Conservation (phyloP, 140 eudicot genomes). For the Anethum foeniculum region DNA sequence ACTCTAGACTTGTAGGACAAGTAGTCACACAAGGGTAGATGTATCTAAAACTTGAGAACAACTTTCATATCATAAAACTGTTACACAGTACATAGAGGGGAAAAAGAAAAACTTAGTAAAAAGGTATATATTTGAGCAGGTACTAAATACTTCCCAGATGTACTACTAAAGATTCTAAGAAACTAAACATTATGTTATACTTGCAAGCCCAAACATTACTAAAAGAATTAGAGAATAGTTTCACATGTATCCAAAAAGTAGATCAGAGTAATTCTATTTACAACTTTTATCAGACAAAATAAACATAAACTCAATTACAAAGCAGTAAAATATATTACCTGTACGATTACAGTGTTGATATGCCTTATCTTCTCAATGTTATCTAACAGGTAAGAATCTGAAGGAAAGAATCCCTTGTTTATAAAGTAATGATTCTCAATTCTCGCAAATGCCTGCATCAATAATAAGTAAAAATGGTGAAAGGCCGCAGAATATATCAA, state of each 20-base stretch:
- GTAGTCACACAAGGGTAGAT: neutral
- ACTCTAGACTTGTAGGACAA: neutral
- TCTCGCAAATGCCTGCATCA: constrained; percentile 89
- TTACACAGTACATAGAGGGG: neutral
- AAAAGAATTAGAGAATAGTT: neutral
- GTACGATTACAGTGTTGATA: constrained; percentile 71
- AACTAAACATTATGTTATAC: neutral
- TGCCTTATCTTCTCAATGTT: constrained; percentile 87
- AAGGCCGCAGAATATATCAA: neutral
- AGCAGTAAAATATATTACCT: constrained; percentile 35
- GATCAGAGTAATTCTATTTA: neutral
- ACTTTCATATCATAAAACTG: neutral
- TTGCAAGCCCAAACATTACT: neutral
- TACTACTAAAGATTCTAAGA: neutral
- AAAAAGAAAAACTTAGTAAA: neutral
- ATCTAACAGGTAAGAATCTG: constrained; percentile 83
- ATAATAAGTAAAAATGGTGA: neutral
- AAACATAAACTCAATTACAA: neutral
- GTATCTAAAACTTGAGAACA: neutral
- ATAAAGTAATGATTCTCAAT: constrained; percentile 91
- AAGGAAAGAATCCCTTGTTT: constrained; percentile 84
- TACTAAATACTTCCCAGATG: neutral
- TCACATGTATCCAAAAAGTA: neutral
- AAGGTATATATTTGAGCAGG: neutral
- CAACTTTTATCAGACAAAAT: constrained; percentile 5